Evolutionary conservation across 78 protist genomes (phyloP).

Genomic region (Dictyostelium intermedium): DNA sequence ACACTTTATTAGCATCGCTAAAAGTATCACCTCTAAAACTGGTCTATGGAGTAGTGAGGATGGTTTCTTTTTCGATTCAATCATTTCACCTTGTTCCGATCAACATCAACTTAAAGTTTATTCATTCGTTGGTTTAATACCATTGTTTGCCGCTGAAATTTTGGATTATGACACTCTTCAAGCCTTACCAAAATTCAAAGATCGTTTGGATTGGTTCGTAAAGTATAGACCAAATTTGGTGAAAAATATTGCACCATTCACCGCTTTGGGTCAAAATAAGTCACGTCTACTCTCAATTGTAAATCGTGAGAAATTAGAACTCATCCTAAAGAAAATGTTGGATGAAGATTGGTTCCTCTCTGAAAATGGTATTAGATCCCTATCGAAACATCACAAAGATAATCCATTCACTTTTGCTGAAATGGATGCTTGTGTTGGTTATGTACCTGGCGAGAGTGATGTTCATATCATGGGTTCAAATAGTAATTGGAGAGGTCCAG

Average conservation of each 20-base stretch:
- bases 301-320: slow-evolving; percentile 24
- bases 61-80: slow-evolving; percentile 84
- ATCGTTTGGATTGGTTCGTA: slow-evolving; percentile 82
- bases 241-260: slow-evolving; percentile 9
- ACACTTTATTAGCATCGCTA: slow-evolving; percentile 81
- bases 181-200: slow-evolving; percentile 68
- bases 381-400: slow-evolving; percentile 59
- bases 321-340: slow-evolving; percentile 35
- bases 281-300: slow-evolving; percentile 61
- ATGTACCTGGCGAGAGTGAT: slow-evolving; percentile 76
- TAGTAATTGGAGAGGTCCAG: slow-evolving; percentile 90
- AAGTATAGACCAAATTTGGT: slow-evolving; percentile 50
- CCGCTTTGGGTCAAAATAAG: slow-evolving; percentile 16
- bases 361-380: slow-evolving; percentile 82
- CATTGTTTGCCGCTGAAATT: slow-evolving; percentile 62
- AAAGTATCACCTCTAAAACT: slow-evolving; percentile 39
- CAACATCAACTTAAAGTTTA: slow-evolving; percentile 25
- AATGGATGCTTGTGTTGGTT: neutral
- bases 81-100: neutral
- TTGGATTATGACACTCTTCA: slow-evolving; percentile 30
- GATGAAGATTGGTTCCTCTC: slow-evolving; percentile 81
- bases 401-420: slow-evolving; percentile 43
- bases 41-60: slow-evolving; percentile 85
- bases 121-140: slow-evolving; percentile 74
- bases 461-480: slow-evolving; percentile 87